Conservation (phyloP, 164 flowering plant genomes). For the Protea cynaroides region DNA sequence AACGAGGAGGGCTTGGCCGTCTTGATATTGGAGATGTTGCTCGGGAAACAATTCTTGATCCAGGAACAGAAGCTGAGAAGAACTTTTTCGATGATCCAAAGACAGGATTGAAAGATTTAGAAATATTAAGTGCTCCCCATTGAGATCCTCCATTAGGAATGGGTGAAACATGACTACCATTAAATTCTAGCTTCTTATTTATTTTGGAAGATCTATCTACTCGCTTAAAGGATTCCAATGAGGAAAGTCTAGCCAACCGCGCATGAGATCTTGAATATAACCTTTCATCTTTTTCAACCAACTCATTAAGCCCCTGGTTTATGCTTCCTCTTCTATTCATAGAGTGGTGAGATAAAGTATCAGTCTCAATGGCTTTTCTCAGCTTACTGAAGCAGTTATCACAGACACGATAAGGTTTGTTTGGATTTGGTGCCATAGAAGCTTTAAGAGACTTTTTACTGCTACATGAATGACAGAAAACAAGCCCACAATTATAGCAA, state of each 20-base stretch:
- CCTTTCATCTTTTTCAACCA: constrained; percentile 67
- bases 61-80: constrained; percentile 98
- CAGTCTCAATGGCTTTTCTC: constrained; percentile 64
- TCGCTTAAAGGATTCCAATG: constrained; percentile 74
- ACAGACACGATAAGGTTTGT: constrained; percentile 94
- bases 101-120: constrained; percentile 86
- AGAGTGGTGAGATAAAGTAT: constrained; percentile 59
- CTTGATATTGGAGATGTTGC: constrained; percentile 98
- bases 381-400: constrained; percentile 78
- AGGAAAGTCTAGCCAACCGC: constrained; percentile 66
- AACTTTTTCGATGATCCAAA: constrained; percentile 94
- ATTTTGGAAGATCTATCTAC: constrained; percentile 66
- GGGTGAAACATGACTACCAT: constrained; percentile 93
- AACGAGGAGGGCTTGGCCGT: constrained; percentile 94
- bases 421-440: constrained; percentile 97
- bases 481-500: constrained; percentile 97
- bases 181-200: constrained; percentile 81
- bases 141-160: constrained; percentile 79
- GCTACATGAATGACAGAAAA: constrained; percentile 95
- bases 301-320: constrained; percentile 48
- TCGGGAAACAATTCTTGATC: constrained; percentile 96
- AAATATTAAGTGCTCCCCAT: constrained; percentile 72
- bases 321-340: constrained; percentile 63
- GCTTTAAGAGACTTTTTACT: constrained; percentile 92
- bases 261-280: constrained; percentile 56